Evolutionary conservation across 2,329 filamentous ascomycete species (phyloP).

Genomic region (Monilinia fructicola): DNA sequence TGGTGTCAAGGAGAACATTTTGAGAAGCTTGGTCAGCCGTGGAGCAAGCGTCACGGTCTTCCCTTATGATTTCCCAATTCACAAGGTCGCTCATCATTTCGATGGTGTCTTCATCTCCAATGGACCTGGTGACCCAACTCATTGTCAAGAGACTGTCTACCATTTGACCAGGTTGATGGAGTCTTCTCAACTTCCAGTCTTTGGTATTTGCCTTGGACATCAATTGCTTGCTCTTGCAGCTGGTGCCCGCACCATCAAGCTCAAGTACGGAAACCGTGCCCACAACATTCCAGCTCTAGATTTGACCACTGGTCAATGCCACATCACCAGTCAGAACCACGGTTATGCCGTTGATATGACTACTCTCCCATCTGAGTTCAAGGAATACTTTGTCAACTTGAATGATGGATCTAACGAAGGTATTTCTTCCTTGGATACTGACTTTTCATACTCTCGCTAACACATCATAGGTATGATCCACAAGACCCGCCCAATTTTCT

Average conservation of each 20-base stretch:
- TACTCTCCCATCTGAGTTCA: constrained; percentile 83
- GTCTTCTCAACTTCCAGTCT: constrained; percentile 84
- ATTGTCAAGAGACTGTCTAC: constrained; percentile 92
- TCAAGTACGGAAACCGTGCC: constrained; percentile 98
- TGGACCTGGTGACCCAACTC: constrained; percentile 94
- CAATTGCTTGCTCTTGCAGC: constrained; percentile 89
- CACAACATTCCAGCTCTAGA: constrained; percentile 98
- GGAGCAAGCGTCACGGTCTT: constrained; percentile 92
- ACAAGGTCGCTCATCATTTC: constrained; percentile 97
- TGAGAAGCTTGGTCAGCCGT: constrained; percentile 87
- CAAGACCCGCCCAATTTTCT: constrained; percentile 94
- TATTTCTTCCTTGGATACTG: constrained; percentile 36
- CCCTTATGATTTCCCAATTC: constrained; percentile 95
- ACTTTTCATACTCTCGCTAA: constrained; percentile 23
- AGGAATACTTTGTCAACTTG: constrained; percentile 97
- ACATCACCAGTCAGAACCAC: constrained; percentile 98
- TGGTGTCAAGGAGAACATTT: constrained; percentile 99
- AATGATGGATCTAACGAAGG: constrained; percentile 97
- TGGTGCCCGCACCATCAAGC: constrained; percentile 88
- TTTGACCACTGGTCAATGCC: constrained; percentile 92
- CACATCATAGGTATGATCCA: constrained; percentile 72
- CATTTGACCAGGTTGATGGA: constrained; percentile 90
- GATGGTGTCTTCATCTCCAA: constrained; percentile 99
- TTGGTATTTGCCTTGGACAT: constrained; percentile 97
- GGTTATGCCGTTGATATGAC: constrained; percentile 90